phyloP scores from a whole-genome alignment of 2,329 filamentous ascomycete genomes.

The Aureobasidium sp. region DNA sequence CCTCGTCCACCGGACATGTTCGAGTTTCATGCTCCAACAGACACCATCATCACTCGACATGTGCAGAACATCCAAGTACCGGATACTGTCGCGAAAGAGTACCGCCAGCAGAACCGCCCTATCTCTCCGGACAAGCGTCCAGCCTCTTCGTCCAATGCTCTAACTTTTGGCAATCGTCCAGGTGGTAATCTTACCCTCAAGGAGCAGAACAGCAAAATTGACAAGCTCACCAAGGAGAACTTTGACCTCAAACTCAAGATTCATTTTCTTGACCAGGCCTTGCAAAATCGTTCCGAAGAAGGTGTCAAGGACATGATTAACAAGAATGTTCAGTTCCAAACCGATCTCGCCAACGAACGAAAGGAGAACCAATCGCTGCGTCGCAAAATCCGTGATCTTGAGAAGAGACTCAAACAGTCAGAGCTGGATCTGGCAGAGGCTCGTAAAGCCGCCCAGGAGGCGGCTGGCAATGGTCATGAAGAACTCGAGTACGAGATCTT shows the following conservation, averaged over 20 bases:
- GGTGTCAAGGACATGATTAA: slow-evolving; percentile 97
- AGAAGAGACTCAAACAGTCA: slow-evolving; percentile 63
- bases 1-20: slow-evolving; percentile 53
- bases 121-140: slow-evolving; percentile 53
- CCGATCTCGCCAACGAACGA: slow-evolving; percentile 77
- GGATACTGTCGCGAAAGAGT: slow-evolving; percentile 79
- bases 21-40: slow-evolving; percentile 53
- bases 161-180: slow-evolving; percentile 15
- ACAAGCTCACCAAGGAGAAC: slow-evolving; percentile 93
- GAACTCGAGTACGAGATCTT: slow-evolving; percentile 80
- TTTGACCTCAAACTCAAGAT: slow-evolving; percentile 97
- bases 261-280: slow-evolving; percentile 88
- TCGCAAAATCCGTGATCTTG: slow-evolving; percentile 75
- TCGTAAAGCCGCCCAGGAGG: slow-evolving; percentile 35
- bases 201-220: slow-evolving; percentile 95
- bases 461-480: slow-evolving; percentile 37
- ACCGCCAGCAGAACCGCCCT: slow-evolving; percentile 65
- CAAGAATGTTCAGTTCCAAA: slow-evolving; percentile 93
- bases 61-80: slow-evolving; percentile 87
- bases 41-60: slow-evolving; percentile 81
- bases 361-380: slow-evolving; percentile 83
- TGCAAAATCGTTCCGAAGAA: slow-evolving; percentile 91
- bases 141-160: slow-evolving; percentile 29
- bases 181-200: slow-evolving; percentile 68
- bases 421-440: slow-evolving; percentile 46